Evolutionary conservation across 1,139 yeast species (phyloP).

Genomic region (Williopsis jadinii): DNA sequence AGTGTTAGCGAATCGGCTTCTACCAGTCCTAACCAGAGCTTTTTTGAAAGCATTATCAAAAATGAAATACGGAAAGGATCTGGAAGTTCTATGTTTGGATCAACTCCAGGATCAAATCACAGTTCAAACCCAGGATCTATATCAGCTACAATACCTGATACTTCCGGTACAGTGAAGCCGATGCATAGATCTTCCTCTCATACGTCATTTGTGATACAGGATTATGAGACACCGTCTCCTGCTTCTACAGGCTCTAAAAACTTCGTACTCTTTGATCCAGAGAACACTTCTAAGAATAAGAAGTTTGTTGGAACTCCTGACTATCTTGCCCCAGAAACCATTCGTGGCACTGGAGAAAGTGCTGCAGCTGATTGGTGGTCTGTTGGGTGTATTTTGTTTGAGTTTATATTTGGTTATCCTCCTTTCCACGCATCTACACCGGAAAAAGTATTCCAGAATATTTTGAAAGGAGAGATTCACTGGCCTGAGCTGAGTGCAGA

Average conservation of each 20-base stretch:
- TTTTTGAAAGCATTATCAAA: slow-evolving; percentile 18
- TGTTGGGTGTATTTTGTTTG: slow-evolving; percentile 90
- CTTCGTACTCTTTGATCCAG: slow-evolving; percentile 69
- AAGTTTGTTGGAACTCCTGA: slow-evolving; percentile 97
- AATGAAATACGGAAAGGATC: slow-evolving; percentile 7
- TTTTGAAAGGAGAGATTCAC: slow-evolving; percentile 62
- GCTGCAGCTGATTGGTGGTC: slow-evolving; percentile 99
- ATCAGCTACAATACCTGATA: slow-evolving; percentile 23
- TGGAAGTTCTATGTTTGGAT: slow-evolving; percentile 5
- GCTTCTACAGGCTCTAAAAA: slow-evolving; percentile 27
- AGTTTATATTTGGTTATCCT: slow-evolving; percentile 86
- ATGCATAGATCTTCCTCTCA: slow-evolving; percentile 46
- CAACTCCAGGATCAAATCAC: slow-evolving; percentile 7
- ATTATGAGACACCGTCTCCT: slow-evolving; percentile 31
- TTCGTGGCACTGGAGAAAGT: slow-evolving; percentile 77
- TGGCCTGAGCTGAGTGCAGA: slow-evolving; percentile 67
- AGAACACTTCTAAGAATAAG: slow-evolving; percentile 38
- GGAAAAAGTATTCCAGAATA: slow-evolving; percentile 74
- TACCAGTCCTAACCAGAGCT: slow-evolving; percentile 17
- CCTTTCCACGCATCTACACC: slow-evolving; percentile 89
- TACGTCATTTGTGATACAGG: slow-evolving; percentile 46
- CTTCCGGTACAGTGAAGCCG: slow-evolving; percentile 46
- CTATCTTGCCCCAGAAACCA: slow-evolving; percentile 94
- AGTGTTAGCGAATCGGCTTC: slow-evolving; percentile 7
- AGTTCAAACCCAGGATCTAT: slow-evolving; percentile 2